These are phyloP conservation scores for Colletotrichum sp. DNA, from an alignment of 2,329 filamentous ascomycete genomes.

Conservation along the genomic window DNA sequence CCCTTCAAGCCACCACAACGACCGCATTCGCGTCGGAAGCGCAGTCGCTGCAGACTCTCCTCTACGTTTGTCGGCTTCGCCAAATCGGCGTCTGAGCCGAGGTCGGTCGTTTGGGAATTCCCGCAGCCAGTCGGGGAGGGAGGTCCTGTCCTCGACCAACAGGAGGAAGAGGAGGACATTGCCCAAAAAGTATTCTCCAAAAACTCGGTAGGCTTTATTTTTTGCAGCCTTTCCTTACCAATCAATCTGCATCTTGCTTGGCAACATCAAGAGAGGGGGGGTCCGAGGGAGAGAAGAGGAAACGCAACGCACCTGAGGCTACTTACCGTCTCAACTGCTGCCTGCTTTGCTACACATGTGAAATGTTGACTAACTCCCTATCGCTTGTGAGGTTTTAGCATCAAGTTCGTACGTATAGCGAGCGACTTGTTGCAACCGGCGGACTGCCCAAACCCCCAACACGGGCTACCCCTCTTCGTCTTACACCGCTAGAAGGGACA, in stretches of 20 bases:
- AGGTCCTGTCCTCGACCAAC: background rate
- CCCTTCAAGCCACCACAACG: background rate
- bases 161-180: background rate
- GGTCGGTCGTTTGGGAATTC: background rate
- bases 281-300: background rate
- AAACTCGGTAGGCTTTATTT: constrained; percentile 19
- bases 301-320: background rate
- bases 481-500: background rate
- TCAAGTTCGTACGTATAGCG: background rate
- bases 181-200: background rate
- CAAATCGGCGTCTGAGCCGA: background rate
- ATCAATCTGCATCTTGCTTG: background rate
- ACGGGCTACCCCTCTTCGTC: background rate
- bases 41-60: background rate
- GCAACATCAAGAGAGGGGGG: background rate
- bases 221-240: constrained; percentile 18
- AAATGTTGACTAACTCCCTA: constrained; percentile 16
- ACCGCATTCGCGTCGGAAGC: background rate
- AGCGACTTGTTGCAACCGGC: background rate
- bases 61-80: background rate
- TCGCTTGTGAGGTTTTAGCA: background rate
- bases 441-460: background rate
- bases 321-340: background rate
- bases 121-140: background rate
- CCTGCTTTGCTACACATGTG: constrained; percentile 9